Evolutionary conservation across 2,329 filamentous ascomycete species (phyloP), one percentile per base, ranked within the genome.

Genomic region (Cladosporium sp.): DNA sequence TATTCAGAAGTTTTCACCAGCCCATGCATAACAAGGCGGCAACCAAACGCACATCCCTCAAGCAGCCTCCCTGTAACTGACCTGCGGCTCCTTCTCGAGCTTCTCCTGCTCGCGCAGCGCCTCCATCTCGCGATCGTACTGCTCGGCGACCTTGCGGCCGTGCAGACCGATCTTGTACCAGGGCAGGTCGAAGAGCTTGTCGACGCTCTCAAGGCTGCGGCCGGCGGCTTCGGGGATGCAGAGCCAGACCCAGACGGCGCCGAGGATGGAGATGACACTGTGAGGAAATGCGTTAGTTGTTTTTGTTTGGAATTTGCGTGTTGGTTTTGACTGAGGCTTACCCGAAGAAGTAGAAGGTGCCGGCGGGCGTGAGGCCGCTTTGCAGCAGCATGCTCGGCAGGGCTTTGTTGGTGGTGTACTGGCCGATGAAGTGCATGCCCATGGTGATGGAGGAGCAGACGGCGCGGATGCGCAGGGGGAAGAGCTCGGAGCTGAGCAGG

Each of bases 281-380:
- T 27, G 22, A 27, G 22, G 22, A 27, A 9, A 9, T n/a, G 9
- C 9, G 22, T 27, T 27, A 27, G 22, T 27, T 27, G 22, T 27
- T 27, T 27, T 27, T 27, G 22, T 27, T 27, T 27, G 22, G 4
- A 9, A 27, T n/a, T n/a, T n/a, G n/a, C n/a, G n/a, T n/a, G n/a
- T n/a, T n/a, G n/a, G n/a, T n/a, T n/a, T n/a, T n/a, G n/a, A n/a
- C n/a, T n/a, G n/a, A n/a, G n/a, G 22, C 22, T 27, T 27, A 27
- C 22, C 32, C 76, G 66, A 89, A 90, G 69, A 83, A 86, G 79
- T 84, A 85, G 70, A 90, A 89, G 0, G 86, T 89, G 0, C 87
- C 87, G 53, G 75, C 79, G 36, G 72, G 72, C 0, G 68, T 71
- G 58, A 79, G 72, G 20, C 56, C 58, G 13, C 34, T 37, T 22